Conservation (phyloP, 345 rosid genomes). For the Arabidopsis suecica region DNA sequence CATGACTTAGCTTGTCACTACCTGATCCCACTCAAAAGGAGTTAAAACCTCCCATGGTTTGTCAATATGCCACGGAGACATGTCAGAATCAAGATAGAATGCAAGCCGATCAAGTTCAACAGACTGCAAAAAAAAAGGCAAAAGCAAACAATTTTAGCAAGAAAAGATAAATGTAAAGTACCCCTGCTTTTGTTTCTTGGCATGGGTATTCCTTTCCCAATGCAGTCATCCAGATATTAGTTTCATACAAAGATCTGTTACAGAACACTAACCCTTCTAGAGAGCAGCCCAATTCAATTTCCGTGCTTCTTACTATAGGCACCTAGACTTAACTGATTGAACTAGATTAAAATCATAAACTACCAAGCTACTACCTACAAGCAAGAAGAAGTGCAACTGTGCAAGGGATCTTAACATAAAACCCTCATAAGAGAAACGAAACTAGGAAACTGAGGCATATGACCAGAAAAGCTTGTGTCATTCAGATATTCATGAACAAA, state of each 20-base stretch:
- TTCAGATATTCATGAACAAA: not conserved
- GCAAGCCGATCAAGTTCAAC: conserved; percentile 95
- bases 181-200: conserved; percentile 28
- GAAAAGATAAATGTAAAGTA: conserved; percentile 18
- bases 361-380: conserved; percentile 24
- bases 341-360: conserved; percentile 24
- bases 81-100: conserved; percentile 89
- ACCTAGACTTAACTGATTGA: conserved; percentile 17
- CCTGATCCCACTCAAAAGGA: conserved; percentile 98
- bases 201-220: conserved; percentile 28
- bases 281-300: conserved; percentile 20
- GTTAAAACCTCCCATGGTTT: conserved; percentile 85
- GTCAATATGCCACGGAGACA: conserved; percentile 80
- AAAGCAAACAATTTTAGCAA: conserved; percentile 36
- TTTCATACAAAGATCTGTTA: conserved; percentile 19
- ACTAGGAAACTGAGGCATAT: conserved; percentile 15
- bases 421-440: conserved; percentile 25
- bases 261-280: conserved; percentile 29
- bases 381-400: not conserved
- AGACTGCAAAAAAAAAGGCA: conserved; percentile 52
- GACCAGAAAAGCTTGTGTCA: conserved; percentile 24
- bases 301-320: conserved; percentile 26
- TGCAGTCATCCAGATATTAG: conserved; percentile 26
- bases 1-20: conserved; percentile 36
- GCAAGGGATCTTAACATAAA: conserved; percentile 31